Percentiles rank a stretch among this genome's conserved stretches.
These are phyloP conservation scores for Neopestalotiopsis sp. DNA, from an alignment of 2,329 filamentous ascomycete genomes.

Conservation along the genomic window DNA sequence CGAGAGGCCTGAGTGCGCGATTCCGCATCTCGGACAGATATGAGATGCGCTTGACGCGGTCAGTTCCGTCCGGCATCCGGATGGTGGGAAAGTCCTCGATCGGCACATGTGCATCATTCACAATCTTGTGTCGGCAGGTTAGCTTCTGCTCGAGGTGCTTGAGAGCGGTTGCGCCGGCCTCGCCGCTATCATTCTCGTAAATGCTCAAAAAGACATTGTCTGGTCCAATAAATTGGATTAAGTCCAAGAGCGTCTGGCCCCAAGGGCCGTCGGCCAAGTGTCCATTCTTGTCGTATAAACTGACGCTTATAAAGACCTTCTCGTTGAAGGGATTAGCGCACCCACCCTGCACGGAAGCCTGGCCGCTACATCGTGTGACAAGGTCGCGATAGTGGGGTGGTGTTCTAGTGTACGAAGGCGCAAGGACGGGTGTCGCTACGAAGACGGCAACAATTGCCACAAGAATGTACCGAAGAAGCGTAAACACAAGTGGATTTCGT, in stretches of 20 bases:
- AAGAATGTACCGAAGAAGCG: constrained; percentile 29
- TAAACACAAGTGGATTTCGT: constrained; percentile 21
- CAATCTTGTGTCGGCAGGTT: constrained; percentile 53
- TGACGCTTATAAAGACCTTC: constrained; percentile 76
- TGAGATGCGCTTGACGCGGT: constrained; percentile 73
- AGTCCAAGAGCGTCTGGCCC: constrained; percentile 63
- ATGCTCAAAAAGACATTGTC: constrained; percentile 74
- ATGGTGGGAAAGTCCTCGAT: constrained; percentile 62
- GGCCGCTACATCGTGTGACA: constrained; percentile 34
- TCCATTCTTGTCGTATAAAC: constrained; percentile 69
- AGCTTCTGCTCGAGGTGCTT: constrained; percentile 53
- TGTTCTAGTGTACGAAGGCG: constrained; percentile 47
- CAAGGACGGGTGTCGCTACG: constrained; percentile 40
- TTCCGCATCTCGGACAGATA: constrained; percentile 78
- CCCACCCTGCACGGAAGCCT: constrained; percentile 29
- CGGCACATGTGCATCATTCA: constrained; percentile 64
- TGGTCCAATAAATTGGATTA: constrained; percentile 69
- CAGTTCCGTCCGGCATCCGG: constrained; percentile 64
- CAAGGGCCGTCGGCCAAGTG: constrained; percentile 66
- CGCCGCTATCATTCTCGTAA: constrained; percentile 73
- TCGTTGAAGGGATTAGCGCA: constrained; percentile 54
- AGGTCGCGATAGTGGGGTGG: constrained; percentile 44
- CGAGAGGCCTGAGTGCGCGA: constrained; percentile 67
- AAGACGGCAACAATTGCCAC: constrained; percentile 37
- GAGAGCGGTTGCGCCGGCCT: constrained; percentile 59